These are phyloP conservation scores for Scytalidium sp. DNA, from an alignment of 2,329 filamentous ascomycete species.

Conservation along the genomic window DNA sequence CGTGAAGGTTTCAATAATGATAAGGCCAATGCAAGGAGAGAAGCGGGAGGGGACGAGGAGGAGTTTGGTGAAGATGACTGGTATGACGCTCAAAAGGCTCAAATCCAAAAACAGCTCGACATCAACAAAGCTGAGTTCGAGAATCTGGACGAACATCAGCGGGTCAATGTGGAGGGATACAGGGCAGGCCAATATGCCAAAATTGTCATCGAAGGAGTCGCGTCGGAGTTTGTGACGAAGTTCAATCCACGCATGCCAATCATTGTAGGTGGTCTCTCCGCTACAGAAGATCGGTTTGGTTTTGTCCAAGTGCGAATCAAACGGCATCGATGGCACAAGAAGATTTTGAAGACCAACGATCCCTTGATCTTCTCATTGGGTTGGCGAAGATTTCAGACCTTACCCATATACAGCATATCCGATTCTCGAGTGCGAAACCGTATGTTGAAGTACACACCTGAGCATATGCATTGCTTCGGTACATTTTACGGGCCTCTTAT, in stretches of 20 bases:
- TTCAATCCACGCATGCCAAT: conserved; percentile 84
- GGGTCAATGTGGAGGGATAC: conserved; percentile 83
- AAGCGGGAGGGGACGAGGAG: conserved; percentile 63
- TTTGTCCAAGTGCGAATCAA: conserved; percentile 97
- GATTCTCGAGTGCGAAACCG: conserved; percentile 91
- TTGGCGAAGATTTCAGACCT: conserved; percentile 90
- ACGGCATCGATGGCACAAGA: conserved; percentile 97
- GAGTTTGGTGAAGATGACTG: conserved; percentile 97
- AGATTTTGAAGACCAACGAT: conserved; percentile 97
- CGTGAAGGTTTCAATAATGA: conserved; percentile 93
- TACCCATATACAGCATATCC: conserved; percentile 92
- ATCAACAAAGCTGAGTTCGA: conserved; percentile 97
- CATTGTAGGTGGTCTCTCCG: conserved; percentile 84
- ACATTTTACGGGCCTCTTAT: conserved; percentile 95
- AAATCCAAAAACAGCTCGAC: conserved; percentile 90
- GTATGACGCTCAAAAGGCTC: conserved; percentile 96
- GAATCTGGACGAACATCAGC: conserved; percentile 77
- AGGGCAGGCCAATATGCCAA: conserved; percentile 91
- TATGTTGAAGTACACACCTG: conserved; percentile 98
- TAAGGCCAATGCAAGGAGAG: conserved; percentile 72
- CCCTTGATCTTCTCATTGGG: conserved; percentile 95
- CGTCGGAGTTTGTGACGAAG: conserved; percentile 80
- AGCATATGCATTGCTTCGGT: conserved; percentile 98
- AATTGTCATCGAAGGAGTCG: conserved; percentile 83
- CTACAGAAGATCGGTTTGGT: conserved; percentile 93